phyloP scores from a whole-genome alignment of 163 green algal species.

The Volvox carteri region DNA sequence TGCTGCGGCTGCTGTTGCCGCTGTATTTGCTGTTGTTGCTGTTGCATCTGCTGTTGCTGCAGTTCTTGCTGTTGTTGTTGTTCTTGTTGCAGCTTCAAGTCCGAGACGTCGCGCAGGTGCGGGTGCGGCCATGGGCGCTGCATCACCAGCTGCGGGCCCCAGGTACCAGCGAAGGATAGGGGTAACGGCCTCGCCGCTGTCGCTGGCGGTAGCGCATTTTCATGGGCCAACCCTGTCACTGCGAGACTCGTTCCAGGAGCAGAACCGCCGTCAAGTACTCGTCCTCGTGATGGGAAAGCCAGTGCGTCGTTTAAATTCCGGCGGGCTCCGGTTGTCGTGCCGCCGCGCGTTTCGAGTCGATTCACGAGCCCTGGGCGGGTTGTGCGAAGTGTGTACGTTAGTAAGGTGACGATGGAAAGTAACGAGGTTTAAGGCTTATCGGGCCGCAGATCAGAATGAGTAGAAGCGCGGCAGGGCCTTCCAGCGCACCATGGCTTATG shows the following conservation, averaged over 20 bases:
- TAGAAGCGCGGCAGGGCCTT: too few relatives aligned
- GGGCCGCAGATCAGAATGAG: too few relatives aligned
- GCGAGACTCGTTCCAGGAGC: neutral
- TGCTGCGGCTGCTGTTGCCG: neutral
- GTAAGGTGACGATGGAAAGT: too few relatives aligned
- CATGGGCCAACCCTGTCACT: neutral
- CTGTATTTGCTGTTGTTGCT: neutral
- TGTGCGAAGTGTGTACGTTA: too few relatives aligned
- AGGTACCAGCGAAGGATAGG: neutral
- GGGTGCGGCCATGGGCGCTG: neutral
- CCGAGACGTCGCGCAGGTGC: neutral
- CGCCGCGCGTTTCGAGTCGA: neutral
- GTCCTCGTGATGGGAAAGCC: neutral
- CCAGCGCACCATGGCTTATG: too few relatives aligned
- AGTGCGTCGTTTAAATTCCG: neutral
- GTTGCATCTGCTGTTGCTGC: neutral
- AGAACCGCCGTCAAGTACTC: neutral
- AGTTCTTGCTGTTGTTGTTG: neutral
- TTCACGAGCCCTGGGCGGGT: neutral
- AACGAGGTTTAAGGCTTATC: too few relatives aligned
- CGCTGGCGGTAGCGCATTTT: neutral
- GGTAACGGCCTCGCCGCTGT: neutral
- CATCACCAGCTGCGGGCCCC: neutral
- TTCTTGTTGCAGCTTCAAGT: neutral
- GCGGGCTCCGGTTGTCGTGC: neutral